phyloP scores from a whole-genome alignment of 192 early-diverging fungal genomes.

The Bifiguratus adelaidae region DNA sequence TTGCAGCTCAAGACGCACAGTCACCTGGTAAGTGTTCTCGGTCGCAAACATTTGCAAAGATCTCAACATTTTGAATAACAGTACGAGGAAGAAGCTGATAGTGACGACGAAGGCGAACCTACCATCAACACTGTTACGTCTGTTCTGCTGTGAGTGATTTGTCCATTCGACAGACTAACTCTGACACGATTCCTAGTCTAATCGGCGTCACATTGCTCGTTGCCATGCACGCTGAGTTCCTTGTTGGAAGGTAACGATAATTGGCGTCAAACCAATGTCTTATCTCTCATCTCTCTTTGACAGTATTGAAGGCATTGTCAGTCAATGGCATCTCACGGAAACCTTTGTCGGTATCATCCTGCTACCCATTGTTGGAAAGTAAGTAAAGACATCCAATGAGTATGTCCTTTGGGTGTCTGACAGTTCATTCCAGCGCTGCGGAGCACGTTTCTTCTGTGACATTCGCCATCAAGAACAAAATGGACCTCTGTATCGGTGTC shows the following conservation, averaged over 20 bases:
- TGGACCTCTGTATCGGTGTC: conserved; percentile 61
- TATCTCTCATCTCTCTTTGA: background rate
- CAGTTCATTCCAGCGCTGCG: conserved; percentile 13
- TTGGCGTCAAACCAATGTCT: background rate
- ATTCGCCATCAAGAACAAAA: conserved; percentile 83
- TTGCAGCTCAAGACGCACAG: conserved; percentile 70
- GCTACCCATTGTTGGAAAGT: conserved; percentile 84
- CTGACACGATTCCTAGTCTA: conserved; percentile 18
- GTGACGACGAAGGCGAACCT: conserved; percentile 51
- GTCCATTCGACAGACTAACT: background rate
- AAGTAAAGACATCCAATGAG: conserved; percentile 16
- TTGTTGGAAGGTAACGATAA: conserved; percentile 48
- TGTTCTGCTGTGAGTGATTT: conserved; percentile 16
- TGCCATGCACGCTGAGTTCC: conserved; percentile 66
- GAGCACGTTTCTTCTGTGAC: conserved; percentile 82
- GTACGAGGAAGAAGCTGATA: conserved; percentile 27
- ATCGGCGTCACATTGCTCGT: conserved; percentile 53
- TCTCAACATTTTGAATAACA: background rate
- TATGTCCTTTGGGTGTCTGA: background rate
- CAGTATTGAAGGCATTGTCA: conserved; percentile 57
- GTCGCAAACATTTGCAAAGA: background rate
- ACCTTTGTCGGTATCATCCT: conserved; percentile 91
- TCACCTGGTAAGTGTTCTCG: conserved; percentile 21
- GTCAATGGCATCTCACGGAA: conserved; percentile 52
- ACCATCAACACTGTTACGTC: conserved; percentile 46